Conservation (phyloP, 2,329 filamentous ascomycete species). For the Penicillium sp. region DNA sequence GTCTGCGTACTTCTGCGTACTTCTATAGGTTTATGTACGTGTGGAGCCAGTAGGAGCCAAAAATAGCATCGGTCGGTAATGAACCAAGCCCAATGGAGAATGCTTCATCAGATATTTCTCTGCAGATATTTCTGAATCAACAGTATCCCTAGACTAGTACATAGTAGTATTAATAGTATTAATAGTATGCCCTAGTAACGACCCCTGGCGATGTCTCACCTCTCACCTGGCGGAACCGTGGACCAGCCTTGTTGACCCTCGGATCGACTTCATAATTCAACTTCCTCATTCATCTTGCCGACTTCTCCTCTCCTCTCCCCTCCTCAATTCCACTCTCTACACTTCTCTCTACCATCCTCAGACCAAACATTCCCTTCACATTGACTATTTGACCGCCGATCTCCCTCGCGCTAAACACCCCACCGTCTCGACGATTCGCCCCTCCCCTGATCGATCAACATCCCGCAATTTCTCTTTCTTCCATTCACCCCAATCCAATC, state of each 20-base stretch:
- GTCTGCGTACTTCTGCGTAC: too few relatives aligned
- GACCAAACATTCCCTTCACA: background rate
- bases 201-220: constrained; percentile 22
- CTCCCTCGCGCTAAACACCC: constrained; percentile 24
- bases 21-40: too few relatives aligned
- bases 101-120: too few relatives aligned
- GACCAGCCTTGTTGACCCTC: constrained; percentile 12
- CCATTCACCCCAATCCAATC: constrained; percentile 4
- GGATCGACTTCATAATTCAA: background rate
- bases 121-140: too few relatives aligned
- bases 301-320: background rate
- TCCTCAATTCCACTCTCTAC: background rate
- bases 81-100: too few relatives aligned
- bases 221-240: constrained; percentile 18
- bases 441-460: constrained; percentile 18
- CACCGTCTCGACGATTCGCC: constrained; percentile 15
- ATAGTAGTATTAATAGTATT: too few relatives aligned
- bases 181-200: too few relatives aligned
- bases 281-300: background rate
- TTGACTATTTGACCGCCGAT: constrained; percentile 8
- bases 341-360: background rate
- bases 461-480: constrained; percentile 12
- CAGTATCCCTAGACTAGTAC: too few relatives aligned
- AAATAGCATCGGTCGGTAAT: background rate
- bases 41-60: too few relatives aligned